Evolutionary conservation across 495 filamentous ascomycete species (phyloP).

Genomic region (Xylaria bambusicola): DNA sequence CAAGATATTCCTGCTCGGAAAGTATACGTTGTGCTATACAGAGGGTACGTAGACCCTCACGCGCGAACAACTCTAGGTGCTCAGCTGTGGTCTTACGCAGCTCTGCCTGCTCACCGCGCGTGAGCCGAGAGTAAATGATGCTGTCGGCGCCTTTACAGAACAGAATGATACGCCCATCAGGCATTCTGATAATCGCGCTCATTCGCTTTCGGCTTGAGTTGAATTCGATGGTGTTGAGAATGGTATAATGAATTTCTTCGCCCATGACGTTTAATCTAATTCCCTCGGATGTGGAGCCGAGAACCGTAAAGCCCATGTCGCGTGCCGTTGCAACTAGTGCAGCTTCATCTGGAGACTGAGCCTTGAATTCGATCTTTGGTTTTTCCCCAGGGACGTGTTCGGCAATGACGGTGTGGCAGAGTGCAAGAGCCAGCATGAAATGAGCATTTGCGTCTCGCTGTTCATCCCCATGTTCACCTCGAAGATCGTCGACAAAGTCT

Average conservation of each 20-base stretch:
- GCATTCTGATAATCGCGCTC: slow-evolving; percentile 97
- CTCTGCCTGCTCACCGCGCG: slow-evolving; percentile 80
- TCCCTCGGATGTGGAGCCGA: slow-evolving; percentile 75
- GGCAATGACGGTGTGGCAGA: slow-evolving; percentile 95
- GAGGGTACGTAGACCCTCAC: slow-evolving; percentile 91
- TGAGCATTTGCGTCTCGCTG: slow-evolving; percentile 77
- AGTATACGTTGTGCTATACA: slow-evolving; percentile 90
- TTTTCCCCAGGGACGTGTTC: slow-evolving; percentile 86
- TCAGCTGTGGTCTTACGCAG: slow-evolving; percentile 82
- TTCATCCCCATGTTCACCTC: slow-evolving; percentile 71
- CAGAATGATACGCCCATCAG: slow-evolving; percentile 84
- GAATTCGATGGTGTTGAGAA: slow-evolving; percentile 96
- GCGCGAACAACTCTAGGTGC: slow-evolving; percentile 93
- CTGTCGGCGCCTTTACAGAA: slow-evolving; percentile 99
- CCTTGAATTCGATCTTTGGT: slow-evolving; percentile 91
- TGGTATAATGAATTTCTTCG: slow-evolving; percentile 76
- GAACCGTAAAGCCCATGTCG: slow-evolving; percentile 94
- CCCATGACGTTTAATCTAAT: slow-evolving; percentile 87
- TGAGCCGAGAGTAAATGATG: slow-evolving; percentile 92
- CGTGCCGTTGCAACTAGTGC: slow-evolving; percentile 92
- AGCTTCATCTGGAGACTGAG: slow-evolving; percentile 96
- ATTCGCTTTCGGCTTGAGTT: slow-evolving; percentile 97
- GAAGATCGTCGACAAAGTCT: slow-evolving; percentile 79
- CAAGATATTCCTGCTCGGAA: slow-evolving; percentile 80
- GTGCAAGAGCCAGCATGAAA: slow-evolving; percentile 93